Conservation (phyloP, 495 filamentous ascomycete species). For the Diplogelasinospora grovesii region DNA sequence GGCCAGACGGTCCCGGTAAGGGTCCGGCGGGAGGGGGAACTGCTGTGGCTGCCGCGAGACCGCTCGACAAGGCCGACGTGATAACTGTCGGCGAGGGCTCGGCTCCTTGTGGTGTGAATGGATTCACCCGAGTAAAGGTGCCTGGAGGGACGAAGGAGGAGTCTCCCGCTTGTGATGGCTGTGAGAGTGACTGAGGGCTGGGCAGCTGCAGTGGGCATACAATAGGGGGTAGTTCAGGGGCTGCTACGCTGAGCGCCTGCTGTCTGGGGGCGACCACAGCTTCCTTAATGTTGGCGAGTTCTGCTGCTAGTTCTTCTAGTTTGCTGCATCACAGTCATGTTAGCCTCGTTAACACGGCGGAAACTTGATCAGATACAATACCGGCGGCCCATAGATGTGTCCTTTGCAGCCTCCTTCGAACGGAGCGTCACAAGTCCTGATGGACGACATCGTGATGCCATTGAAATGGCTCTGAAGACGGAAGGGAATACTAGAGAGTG, state of each 20-base stretch:
- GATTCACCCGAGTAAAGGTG: constrained; percentile 10
- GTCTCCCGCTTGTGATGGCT: not conserved
- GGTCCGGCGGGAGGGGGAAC: constrained; percentile 7
- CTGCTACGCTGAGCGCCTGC: not conserved
- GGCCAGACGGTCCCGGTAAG: constrained; percentile 3
- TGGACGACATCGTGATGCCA: constrained; percentile 5
- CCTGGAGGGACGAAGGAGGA: constrained; percentile 12
- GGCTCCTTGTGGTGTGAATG: constrained; percentile 7
- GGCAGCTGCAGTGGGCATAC: constrained; percentile 4
- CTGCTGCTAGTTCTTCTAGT: constrained; percentile 38
- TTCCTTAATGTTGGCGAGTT: constrained; percentile 39
- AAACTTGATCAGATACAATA: too few species aligned
- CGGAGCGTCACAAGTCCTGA: too few species aligned
- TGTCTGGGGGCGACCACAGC: constrained; percentile 27
- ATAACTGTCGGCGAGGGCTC: too few species aligned
- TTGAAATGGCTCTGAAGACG: not conserved
- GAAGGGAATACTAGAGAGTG: not conserved
- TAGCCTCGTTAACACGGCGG: too few species aligned
- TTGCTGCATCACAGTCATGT: too few species aligned
- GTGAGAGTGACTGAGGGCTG: constrained; percentile 1
- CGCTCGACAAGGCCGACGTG: too few species aligned
- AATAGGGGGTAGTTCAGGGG: constrained; percentile 10
- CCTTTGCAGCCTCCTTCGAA: too few species aligned
- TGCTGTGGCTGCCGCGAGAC: too few species aligned
- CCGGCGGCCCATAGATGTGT: too few species aligned